A percentile compares a stretch with the other conserved stretches of the same genome.
These are phyloP conservation scores for Daldinia eschscholtzii DNA, from an alignment of 2,329 filamentous ascomycete species.

Conservation along the genomic window DNA sequence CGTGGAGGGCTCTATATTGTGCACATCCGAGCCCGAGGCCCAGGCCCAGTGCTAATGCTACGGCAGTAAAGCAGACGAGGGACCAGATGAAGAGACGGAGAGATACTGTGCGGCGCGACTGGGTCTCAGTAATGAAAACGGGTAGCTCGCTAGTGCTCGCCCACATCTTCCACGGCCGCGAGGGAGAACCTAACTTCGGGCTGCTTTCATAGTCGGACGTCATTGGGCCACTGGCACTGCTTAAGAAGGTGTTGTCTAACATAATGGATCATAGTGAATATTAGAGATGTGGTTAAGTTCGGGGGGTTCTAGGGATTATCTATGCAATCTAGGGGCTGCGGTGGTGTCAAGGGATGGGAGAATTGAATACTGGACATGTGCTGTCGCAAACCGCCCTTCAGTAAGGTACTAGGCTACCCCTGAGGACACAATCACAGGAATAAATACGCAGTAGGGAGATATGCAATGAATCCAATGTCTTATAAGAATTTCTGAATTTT, in stretches of 20 bases:
- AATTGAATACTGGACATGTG: conserved; percentile 36
- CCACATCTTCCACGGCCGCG: conserved; percentile 37
- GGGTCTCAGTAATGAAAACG: conserved; percentile 23
- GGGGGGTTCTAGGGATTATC: conserved; percentile 2
- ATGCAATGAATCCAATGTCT: conserved; percentile 20
- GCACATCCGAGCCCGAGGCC: conserved; percentile 44
- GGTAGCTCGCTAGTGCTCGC: conserved; percentile 30
- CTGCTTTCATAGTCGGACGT: conserved; percentile 38
- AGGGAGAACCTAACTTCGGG: conserved; percentile 14
- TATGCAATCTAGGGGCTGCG: not conserved
- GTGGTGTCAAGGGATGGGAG: conserved; percentile 39
- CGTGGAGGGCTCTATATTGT: conserved; percentile 20
- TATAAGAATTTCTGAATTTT: conserved; percentile 10
- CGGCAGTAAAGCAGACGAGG: conserved; percentile 40
- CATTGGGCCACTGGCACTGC: conserved; percentile 43
- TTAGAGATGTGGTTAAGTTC: not conserved
- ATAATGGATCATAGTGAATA: conserved; percentile 37
- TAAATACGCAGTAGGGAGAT: conserved; percentile 10
- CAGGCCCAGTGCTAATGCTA: conserved; percentile 43
- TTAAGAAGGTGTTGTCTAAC: conserved; percentile 44
- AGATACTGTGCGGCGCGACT: conserved; percentile 36
- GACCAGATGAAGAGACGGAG: conserved; percentile 43
- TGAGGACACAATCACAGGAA: conserved; percentile 11
- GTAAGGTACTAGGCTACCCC: not conserved
- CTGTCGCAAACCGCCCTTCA: conserved; percentile 42